Percentiles rank a stretch among this genome's conserved stretches.
These are phyloP conservation scores for Exsudoporus frostii DNA, from an alignment of 768 basidiomycete genomes.

Conservation along the genomic window DNA sequence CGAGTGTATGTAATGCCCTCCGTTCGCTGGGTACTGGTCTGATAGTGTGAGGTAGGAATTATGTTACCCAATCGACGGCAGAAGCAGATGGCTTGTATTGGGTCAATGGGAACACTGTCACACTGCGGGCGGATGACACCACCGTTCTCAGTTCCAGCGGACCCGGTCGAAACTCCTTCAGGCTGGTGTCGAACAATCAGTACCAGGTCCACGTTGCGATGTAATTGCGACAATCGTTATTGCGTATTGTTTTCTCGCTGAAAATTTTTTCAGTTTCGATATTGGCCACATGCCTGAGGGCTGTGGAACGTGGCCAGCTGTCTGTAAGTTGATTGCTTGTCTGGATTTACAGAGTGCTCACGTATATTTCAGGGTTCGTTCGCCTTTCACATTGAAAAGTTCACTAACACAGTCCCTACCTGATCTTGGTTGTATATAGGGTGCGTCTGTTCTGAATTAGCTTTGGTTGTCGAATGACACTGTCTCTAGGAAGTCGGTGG, in stretches of 20 bases:
- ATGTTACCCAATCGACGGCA: conserved; percentile 48
- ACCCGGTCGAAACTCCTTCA: conserved; percentile 37
- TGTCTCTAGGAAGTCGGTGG: conserved; percentile 24
- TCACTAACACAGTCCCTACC: background rate
- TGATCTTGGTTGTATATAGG: conserved; percentile 13
- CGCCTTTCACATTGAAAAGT: background rate
- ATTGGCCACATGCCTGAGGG: conserved; percentile 37
- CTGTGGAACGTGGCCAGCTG: conserved; percentile 39
- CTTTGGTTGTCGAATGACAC: no score
- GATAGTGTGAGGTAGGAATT: conserved; percentile 31
- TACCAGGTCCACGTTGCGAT: conserved; percentile 35
- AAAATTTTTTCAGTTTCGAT: conserved; percentile 29
- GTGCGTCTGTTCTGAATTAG: conserved; percentile 14
- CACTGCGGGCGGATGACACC: conserved; percentile 31
- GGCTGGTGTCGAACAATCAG: conserved; percentile 29
- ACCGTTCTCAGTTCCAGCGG: conserved; percentile 30
- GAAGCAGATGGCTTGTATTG: conserved; percentile 53
- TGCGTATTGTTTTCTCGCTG: background rate
- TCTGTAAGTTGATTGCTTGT: conserved; percentile 25
- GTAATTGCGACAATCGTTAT: conserved; percentile 9
- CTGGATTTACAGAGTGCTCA: background rate
- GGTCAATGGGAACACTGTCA: conserved; percentile 41
- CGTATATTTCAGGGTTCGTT: conserved; percentile 25
- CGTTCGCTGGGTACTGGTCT: background rate
- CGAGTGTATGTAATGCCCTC: conserved; percentile 23